phyloP scores from a whole-genome alignment of 2,329 filamentous ascomycete species.

The Fusarium hostae region DNA sequence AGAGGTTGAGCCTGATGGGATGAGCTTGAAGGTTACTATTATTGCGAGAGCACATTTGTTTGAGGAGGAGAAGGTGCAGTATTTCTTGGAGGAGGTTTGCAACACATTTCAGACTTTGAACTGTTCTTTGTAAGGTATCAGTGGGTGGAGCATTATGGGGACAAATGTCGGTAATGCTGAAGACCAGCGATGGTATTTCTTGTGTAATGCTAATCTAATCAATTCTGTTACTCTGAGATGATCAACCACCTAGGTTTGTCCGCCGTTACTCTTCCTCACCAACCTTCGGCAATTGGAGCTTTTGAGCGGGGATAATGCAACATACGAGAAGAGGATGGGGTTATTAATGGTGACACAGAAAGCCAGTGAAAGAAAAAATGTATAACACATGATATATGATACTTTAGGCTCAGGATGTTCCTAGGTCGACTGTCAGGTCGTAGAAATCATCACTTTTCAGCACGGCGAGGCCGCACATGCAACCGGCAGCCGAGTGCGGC shows the following conservation, averaged over 20 bases:
- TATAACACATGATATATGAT: no score
- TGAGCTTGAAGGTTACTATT: background rate
- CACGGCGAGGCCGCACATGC: no score
- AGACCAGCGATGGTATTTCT: background rate
- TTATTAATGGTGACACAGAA: no score
- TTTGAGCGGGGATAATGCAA: no score
- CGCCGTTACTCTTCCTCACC: fast-evolving
- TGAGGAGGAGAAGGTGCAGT: background rate
- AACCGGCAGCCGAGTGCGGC: no score
- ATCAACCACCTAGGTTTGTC: fast-evolving
- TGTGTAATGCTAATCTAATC: background rate
- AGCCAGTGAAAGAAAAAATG: no score
- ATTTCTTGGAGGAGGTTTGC: background rate
- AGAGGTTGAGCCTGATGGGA: slow-evolving; percentile 15
- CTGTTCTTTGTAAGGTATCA: background rate
- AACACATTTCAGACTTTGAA: background rate
- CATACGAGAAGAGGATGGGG: no score
- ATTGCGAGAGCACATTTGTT: background rate
- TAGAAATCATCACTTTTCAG: no score
- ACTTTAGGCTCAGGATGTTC: no score
- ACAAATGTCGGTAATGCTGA: background rate
- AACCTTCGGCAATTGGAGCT: no score
- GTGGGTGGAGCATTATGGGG: background rate
- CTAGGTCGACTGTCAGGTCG: no score
- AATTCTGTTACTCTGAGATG: background rate